Conservation (phyloP, 2,329 filamentous ascomycete species). For the Cyphellophora europaea region DNA sequence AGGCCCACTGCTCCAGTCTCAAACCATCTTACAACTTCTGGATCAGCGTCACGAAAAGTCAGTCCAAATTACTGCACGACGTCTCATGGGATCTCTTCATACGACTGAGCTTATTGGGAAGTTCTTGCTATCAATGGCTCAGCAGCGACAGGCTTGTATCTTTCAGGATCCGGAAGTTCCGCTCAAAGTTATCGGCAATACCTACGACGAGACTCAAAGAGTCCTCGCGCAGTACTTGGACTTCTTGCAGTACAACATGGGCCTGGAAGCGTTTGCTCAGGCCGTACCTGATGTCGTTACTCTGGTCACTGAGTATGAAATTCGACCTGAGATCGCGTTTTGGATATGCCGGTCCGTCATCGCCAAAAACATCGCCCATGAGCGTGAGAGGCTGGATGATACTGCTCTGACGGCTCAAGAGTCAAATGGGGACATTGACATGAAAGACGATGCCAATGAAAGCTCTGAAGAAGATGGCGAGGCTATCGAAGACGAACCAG, state of each 20-base stretch:
- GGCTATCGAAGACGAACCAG: conserved; percentile 24
- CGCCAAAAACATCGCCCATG: conserved; percentile 48
- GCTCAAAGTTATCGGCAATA: conserved; percentile 78
- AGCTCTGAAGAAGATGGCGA: conserved; percentile 22
- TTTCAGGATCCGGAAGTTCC: conserved; percentile 68
- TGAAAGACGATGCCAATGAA: conserved; percentile 19
- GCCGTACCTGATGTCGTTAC: conserved; percentile 66
- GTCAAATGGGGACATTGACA: conserved; percentile 21
- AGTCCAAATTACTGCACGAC: conserved; percentile 59
- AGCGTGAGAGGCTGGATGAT: conserved; percentile 23
- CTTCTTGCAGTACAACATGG: conserved; percentile 70
- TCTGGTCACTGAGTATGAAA: conserved; percentile 67
- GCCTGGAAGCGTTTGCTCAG: conserved; percentile 64
- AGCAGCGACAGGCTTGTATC: conserved; percentile 80
- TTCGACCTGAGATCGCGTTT: conserved; percentile 76
- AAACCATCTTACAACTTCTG: conserved; percentile 69
- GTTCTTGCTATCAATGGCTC: conserved; percentile 80
- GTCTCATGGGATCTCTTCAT: conserved; percentile 69
- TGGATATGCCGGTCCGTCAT: conserved; percentile 70
- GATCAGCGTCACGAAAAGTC: conserved; percentile 69
- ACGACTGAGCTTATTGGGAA: conserved; percentile 71
- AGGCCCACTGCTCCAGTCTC: conserved; percentile 66
- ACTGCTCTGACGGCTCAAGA: conserved; percentile 13
- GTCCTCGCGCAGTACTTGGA: conserved; percentile 84
- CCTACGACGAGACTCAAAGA: conserved; percentile 82